Evolutionary conservation across 768 basidiomycete species (phyloP), one percentile per base, ranked within the genome.

Genomic region (Daedaleopsis sinensis): DNA sequence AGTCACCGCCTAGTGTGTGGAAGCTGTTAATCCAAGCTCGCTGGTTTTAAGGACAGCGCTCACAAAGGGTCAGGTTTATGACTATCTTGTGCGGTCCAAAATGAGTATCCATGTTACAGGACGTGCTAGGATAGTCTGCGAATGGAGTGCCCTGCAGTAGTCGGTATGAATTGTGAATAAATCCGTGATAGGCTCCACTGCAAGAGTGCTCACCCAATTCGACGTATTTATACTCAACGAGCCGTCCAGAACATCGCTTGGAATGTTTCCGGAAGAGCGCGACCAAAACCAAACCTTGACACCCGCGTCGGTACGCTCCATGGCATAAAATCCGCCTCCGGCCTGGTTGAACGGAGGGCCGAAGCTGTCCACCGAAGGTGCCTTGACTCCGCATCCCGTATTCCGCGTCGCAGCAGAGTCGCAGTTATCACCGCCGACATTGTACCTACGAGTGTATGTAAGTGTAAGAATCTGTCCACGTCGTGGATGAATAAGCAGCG

Each of bases 241-340:
- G 4, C 82, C 84, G 36, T 61, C 71, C 12, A 23, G 35, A 18
- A 86, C 77, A 63, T 83, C 85, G 7, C 70, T 63, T 1, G 86
- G 86, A 21, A 84, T 74, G 36, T 65, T 68, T 12, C 68, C 72
- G 44, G 71, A 77, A 48, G 71, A 74, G 49, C 86, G 79, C 1
- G 85, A 77, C 87, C 87, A 91, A 74, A 89, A 91, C 84, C 85
- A 91, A 48, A 90, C 77, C 62, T 86, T 87, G 68, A 91, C 84
- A 68, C 78, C 83, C 4, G 68, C 66, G 23, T 71, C 63, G 0
- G 86, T 86, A 32, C 87, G 80, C 68, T 89, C 86, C 67, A 88
- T 76, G 0, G 87, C 88, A 38, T 70, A 87, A 84, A 83, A 88
- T 62, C 87, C 87, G 23, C 87, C 88, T 6, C 87, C 86, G 44